Evolutionary conservation across 208 protist genomes (phyloP).

Genomic region (Acanthamoeba polyphaga): DNA sequence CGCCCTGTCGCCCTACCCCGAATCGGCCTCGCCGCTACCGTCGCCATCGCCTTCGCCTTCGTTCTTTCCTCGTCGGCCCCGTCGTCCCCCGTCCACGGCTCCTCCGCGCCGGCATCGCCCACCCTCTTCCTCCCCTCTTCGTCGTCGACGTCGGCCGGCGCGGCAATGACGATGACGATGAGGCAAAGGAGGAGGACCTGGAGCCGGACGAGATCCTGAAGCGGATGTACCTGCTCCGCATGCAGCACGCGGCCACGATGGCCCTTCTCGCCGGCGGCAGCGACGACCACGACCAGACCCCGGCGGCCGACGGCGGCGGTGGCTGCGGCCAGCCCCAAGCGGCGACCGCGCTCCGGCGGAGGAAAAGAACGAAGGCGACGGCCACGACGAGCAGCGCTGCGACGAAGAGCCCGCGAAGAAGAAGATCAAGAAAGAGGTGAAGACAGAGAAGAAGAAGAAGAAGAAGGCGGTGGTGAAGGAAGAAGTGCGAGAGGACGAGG

Average conservation of each 20-base stretch:
- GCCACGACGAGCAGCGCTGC: background rate
- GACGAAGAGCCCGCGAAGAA: background rate
- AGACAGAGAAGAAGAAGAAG: background rate
- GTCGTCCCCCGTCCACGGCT: background rate
- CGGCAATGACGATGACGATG: background rate
- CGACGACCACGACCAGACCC: too few species aligned
- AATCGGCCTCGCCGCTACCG: background rate
- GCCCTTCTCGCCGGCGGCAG: background rate
- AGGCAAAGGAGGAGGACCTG: background rate
- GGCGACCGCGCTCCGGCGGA: too few species aligned
- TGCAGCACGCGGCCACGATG: background rate
- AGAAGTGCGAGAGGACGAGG: background rate
- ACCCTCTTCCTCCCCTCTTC: background rate
- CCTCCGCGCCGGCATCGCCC: background rate
- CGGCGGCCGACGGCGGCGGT: too few species aligned
- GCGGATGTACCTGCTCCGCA: slow-evolving; percentile 20
- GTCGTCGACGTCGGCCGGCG: background rate
- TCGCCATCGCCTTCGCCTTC: background rate
- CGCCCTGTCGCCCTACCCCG: background rate
- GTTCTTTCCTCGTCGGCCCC: background rate
- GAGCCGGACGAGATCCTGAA: background rate
- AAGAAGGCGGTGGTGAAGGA: background rate
- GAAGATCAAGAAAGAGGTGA: background rate
- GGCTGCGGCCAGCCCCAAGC: too few species aligned
- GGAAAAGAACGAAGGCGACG: too few species aligned